A percentile compares a stretch with the other conserved stretches of the same genome.
These are phyloP conservation scores for Actinomortierella wolfii DNA, from an alignment of 371 early-diverging fungal species.

Conservation along the genomic window DNA sequence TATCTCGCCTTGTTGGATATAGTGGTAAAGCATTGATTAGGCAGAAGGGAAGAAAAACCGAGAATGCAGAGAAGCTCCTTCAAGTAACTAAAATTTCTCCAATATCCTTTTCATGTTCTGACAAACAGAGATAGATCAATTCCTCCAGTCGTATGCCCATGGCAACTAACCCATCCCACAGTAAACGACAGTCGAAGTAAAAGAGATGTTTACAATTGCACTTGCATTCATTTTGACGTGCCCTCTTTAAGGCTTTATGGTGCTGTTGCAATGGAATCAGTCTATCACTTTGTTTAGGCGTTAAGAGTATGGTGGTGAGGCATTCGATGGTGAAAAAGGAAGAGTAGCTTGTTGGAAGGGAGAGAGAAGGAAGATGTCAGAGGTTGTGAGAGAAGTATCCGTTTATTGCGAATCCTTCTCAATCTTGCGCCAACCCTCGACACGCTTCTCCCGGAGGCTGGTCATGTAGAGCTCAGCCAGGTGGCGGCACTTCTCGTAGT, in stretches of 20 bases:
- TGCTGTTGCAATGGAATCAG: too few relatives aligned
- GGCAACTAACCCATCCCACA: too few relatives aligned
- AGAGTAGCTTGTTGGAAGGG: too few relatives aligned
- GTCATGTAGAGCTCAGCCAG: conserved; percentile 59
- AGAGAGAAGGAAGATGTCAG: too few relatives aligned
- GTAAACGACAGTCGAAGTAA: too few relatives aligned
- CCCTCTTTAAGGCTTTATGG: too few relatives aligned
- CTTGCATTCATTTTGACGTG: too few relatives aligned
- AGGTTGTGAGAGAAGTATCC: too few relatives aligned
- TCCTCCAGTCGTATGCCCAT: background rate
- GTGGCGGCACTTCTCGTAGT: conserved; percentile 72
- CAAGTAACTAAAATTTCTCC: background rate
- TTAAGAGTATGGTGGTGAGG: too few relatives aligned
- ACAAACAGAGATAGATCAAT: conserved; percentile 30
- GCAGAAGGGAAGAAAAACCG: background rate
- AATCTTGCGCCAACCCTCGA: conserved; percentile 43
- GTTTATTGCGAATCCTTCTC: conserved; percentile 29
- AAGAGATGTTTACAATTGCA: too few relatives aligned
- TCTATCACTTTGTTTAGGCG: too few relatives aligned
- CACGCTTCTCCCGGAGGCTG: conserved; percentile 42
- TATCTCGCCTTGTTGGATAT: conserved; percentile 37
- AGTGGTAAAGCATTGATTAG: conserved; percentile 18
- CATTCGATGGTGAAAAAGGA: too few relatives aligned
- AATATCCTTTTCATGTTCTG: background rate
- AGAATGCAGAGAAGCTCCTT: background rate